phyloP scores from a whole-genome alignment of 768 basidiomycete genomes.

The Boletus vinaceobasis region DNA sequence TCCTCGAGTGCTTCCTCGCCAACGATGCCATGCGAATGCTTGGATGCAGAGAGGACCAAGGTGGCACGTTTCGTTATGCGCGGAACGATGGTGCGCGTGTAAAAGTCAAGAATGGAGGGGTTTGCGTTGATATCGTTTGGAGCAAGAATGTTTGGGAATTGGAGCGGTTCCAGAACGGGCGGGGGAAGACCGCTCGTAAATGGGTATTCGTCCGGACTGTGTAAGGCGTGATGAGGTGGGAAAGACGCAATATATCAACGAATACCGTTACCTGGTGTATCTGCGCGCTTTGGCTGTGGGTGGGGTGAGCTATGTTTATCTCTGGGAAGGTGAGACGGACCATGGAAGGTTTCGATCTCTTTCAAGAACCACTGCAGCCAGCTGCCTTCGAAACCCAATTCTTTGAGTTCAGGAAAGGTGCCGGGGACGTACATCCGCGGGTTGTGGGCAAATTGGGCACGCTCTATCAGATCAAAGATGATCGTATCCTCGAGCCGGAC shows the following conservation, averaged over 20 bases:
- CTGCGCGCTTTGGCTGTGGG: constrained; percentile 84
- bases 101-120: constrained; percentile 82
- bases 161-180: constrained; percentile 72
- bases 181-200: constrained; percentile 81
- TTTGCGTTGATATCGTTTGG: constrained; percentile 86
- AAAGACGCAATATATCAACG: not conserved
- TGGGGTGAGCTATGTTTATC: constrained; percentile 3
- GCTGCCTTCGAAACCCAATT: constrained; percentile 73
- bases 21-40: constrained; percentile 62
- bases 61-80: constrained; percentile 79
- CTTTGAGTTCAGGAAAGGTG: constrained; percentile 72
- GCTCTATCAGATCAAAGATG: constrained; percentile 95
- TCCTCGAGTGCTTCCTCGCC: constrained; percentile 77
- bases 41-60: constrained; percentile 56
- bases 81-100: constrained; percentile 83
- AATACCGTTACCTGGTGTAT: constrained; percentile 73
- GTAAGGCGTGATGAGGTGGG: not conserved
- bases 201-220: constrained; percentile 96
- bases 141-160: constrained; percentile 74
- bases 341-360: constrained; percentile 93
- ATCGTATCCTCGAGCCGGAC: constrained; percentile 96
- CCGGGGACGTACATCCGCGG: constrained; percentile 81
- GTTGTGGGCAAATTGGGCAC: constrained; percentile 95
- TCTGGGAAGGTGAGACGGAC: constrained; percentile 43
- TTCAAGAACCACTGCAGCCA: constrained; percentile 99